phyloP scores from a whole-genome alignment of 192 early-diverging fungal species.

The Rhizoclosmatium globosum region DNA sequence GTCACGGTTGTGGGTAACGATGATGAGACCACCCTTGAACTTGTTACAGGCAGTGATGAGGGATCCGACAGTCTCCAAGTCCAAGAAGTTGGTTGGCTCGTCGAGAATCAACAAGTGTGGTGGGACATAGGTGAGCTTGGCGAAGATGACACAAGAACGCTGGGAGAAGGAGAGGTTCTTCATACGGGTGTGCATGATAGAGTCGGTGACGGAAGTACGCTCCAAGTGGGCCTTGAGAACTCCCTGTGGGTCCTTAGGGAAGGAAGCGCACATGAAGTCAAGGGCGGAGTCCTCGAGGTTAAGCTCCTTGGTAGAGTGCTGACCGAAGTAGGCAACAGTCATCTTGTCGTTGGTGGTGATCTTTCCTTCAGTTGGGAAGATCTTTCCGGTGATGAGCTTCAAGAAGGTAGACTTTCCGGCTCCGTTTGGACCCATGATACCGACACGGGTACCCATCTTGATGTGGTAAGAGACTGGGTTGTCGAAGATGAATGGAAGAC shows the following conservation, averaged over 20 bases:
- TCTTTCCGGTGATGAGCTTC: constrained; percentile 80
- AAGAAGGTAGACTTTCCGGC: constrained; percentile 77
- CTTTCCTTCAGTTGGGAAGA: constrained; percentile 67
- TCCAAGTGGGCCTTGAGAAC: constrained; percentile 78
- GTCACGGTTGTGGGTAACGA: constrained; percentile 85
- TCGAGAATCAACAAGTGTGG: constrained; percentile 85
- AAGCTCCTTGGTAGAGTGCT: constrained; percentile 78
- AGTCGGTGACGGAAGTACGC: constrained; percentile 81
- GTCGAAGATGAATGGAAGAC: constrained; percentile 59
- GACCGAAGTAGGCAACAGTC: constrained; percentile 85
- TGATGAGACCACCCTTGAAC: constrained; percentile 81
- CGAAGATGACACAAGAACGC: constrained; percentile 86
- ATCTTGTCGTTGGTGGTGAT: constrained; percentile 81
- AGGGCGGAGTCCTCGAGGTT: constrained; percentile 33
- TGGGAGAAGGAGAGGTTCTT: constrained; percentile 78
- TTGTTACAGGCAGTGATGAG: constrained; percentile 76
- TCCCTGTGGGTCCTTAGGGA: constrained; percentile 18
- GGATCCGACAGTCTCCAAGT: constrained; percentile 79
- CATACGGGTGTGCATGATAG: constrained; percentile 78
- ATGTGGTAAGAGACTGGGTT: constrained; percentile 63
- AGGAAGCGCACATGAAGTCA: constrained; percentile 26
- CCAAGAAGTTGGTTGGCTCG: constrained; percentile 78
- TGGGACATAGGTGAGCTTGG: constrained; percentile 81
- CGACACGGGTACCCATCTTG: constrained; percentile 80
- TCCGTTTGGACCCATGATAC: constrained; percentile 83